A percentile compares a stretch with the other conserved stretches of the same genome.
phyloP scores from a whole-genome alignment of 2,329 filamentous ascomycete species.

The Claviceps capensis region DNA sequence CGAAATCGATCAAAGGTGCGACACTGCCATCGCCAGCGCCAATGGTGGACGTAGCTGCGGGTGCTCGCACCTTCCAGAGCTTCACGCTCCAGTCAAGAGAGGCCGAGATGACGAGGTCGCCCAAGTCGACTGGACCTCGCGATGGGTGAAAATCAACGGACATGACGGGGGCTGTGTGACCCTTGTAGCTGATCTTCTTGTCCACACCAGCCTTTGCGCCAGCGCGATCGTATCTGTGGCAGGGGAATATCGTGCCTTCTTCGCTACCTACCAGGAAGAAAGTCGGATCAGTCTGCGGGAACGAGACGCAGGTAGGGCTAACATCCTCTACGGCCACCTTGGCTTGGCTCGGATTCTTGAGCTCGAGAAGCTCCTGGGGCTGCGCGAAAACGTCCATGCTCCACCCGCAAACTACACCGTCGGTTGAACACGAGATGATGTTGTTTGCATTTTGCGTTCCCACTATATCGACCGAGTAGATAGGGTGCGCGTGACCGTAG shows the following conservation, averaged over 20 bases:
- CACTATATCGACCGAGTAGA: conserved; percentile 90
- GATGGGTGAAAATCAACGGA: conserved; percentile 91
- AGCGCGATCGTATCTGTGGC: conserved; percentile 92
- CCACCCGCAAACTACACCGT: conserved; percentile 95
- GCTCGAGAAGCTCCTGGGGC: conserved; percentile 83
- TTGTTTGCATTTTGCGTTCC: conserved; percentile 98
- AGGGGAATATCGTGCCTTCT: conserved; percentile 91
- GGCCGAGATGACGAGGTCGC: conserved; percentile 83
- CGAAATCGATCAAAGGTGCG: conserved; percentile 72
- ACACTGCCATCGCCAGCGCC: conserved; percentile 40
- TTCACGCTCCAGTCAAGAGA: conserved; percentile 96
- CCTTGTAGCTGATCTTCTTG: conserved; percentile 72
- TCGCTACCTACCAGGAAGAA: conserved; percentile 96
- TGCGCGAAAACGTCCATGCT: conserved; percentile 95
- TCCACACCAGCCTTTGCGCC: conserved; percentile 95
- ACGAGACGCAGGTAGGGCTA: conserved; percentile 85
- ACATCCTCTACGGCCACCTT: conserved; percentile 75
- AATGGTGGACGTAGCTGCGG: conserved; percentile 55
- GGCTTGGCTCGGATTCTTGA: conserved; percentile 71
- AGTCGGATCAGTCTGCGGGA: conserved; percentile 87
- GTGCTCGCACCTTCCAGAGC: conserved; percentile 84
- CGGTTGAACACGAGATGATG: conserved; percentile 91
- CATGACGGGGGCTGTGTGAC: conserved; percentile 90
- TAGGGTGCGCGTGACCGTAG: conserved; percentile 87
- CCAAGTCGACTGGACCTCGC: conserved; percentile 82